Percentiles rank a stretch among this genome's conserved stretches.
Evolutionary conservation across 495 filamentous ascomycete species (phyloP).

Genomic region (Parathielavia hyrcaniae): DNA sequence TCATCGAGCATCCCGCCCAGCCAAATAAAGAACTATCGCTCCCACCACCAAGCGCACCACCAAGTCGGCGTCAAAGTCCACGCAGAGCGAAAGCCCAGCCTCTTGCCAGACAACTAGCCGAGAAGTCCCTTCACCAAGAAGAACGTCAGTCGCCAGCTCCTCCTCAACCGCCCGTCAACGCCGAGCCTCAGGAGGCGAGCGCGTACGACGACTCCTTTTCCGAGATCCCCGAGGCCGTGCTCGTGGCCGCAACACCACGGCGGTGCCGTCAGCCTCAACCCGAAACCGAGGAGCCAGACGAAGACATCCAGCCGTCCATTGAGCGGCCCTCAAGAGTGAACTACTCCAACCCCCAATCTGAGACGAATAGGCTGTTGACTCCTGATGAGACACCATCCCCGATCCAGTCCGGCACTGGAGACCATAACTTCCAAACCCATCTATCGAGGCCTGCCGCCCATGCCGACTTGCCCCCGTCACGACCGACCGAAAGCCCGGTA

Average conservation of each 20-base stretch:
- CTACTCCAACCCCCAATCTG: constrained; percentile 33
- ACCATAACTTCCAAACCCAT: constrained; percentile 1
- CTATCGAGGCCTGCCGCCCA: constrained; percentile 7
- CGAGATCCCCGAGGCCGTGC: constrained; percentile 42
- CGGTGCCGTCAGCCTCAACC: constrained; percentile 17
- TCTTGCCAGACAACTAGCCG: constrained; percentile 22
- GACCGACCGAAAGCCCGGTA: constrained; percentile 18
- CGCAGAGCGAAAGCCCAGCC: constrained; percentile 20
- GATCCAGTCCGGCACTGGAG: constrained; percentile 27
- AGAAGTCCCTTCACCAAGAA: constrained; percentile 22
- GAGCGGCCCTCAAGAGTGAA: constrained; percentile 35
- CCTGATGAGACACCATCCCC: constrained; percentile 52
- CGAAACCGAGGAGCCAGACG: constrained; percentile 7
- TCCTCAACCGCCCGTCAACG: constrained; percentile 10
- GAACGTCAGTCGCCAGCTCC: constrained; percentile 4
- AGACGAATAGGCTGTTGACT: constrained; percentile 44
- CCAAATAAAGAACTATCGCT: constrained; percentile 7
- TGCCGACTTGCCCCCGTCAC: constrained; percentile 32
- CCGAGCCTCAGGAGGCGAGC: constrained; percentile 20
- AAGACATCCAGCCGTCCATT: constrained; percentile 33
- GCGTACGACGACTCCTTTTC: constrained; percentile 50
- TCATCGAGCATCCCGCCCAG: background rate
- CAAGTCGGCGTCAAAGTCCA: constrained; percentile 17
- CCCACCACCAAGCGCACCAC: constrained; percentile 17
- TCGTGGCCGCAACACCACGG: constrained; percentile 45